These are phyloP conservation scores for Talaromyces nanjingensis DNA, from an alignment of 495 filamentous ascomycete species.

Conservation along the genomic window DNA sequence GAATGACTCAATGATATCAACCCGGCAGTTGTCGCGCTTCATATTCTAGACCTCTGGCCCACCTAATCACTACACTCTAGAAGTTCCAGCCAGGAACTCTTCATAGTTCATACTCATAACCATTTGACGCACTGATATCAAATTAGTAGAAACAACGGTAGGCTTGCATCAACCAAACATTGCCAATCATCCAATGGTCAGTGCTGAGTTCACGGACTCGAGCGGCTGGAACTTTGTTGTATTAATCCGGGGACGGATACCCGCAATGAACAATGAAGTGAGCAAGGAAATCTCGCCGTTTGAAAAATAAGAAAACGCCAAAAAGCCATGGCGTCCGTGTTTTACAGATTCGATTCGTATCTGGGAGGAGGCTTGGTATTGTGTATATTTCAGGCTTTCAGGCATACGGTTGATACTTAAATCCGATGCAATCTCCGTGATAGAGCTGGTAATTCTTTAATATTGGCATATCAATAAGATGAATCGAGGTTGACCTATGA, in stretches of 20 bases:
- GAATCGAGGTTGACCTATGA: not conserved
- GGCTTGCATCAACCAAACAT: not conserved
- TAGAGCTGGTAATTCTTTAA: not conserved
- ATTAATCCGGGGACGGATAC: not conserved
- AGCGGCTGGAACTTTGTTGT: not conserved
- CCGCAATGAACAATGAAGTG: not conserved
- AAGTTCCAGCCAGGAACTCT: not conserved
- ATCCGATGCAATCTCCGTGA: not conserved
- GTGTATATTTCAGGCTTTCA: not conserved
- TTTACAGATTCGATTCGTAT: not conserved
- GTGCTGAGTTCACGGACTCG: not conserved
- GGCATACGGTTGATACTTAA: not conserved
- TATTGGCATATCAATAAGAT: not conserved
- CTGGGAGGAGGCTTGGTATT: not conserved
- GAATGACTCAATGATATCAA: not conserved
- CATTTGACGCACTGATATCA: not conserved
- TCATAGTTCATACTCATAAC: not conserved
- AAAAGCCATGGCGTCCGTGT: not conserved
- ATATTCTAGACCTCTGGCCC: not conserved
- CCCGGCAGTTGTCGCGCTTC: not conserved
- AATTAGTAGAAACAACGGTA: not conserved
- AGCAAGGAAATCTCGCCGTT: not conserved
- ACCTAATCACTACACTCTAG: not conserved
- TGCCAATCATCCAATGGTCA: not conserved
- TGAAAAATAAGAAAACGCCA: not conserved